A percentile compares a stretch with the other conserved stretches of the same genome.
Conservation (phyloP, 305 asterid genomes). For the Rubia balearica region DNA sequence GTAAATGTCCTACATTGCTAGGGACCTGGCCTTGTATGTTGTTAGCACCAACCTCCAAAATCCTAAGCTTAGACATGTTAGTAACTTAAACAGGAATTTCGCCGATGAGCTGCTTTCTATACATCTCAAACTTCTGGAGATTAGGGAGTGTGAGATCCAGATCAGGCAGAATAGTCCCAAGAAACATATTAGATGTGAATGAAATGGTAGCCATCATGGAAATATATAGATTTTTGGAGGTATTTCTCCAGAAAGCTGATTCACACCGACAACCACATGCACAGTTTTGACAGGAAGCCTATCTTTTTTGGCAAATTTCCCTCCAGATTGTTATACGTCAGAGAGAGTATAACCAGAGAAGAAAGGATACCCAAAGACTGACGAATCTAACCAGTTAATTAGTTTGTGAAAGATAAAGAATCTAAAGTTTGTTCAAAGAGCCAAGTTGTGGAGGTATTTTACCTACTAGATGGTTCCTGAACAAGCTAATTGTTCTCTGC, state of each 20-base stretch:
- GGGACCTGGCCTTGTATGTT: conserved; percentile 4
- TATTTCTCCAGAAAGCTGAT: not conserved
- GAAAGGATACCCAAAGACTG: not conserved
- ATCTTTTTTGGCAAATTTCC: conserved; percentile 4
- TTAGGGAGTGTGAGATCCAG: conserved; percentile 11
- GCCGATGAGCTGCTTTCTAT: not conserved
- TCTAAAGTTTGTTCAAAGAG: not conserved
- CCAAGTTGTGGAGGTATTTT: not conserved
- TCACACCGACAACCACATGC: not conserved
- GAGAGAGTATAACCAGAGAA: not conserved
- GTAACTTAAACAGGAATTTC: conserved; percentile 1
- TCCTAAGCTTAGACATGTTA: conserved; percentile 13
- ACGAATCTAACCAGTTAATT: conserved; percentile 2
- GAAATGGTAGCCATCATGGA: not conserved
- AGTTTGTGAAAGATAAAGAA: not conserved
- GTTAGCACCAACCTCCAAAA: not conserved
- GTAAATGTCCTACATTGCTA: not conserved
- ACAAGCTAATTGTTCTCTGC: not conserved
- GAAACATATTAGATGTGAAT: not conserved
- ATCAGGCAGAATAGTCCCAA: not conserved
- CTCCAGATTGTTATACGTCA: not conserved
- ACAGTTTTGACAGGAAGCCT: not conserved
- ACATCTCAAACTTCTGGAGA: not conserved
- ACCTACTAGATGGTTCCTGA: not conserved
- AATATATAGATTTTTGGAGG: not conserved